Percentiles rank a stretch among this genome's conserved stretches.
Conservation (phyloP, 2,329 filamentous ascomycete genomes). For the Neonectria magnoliae region DNA sequence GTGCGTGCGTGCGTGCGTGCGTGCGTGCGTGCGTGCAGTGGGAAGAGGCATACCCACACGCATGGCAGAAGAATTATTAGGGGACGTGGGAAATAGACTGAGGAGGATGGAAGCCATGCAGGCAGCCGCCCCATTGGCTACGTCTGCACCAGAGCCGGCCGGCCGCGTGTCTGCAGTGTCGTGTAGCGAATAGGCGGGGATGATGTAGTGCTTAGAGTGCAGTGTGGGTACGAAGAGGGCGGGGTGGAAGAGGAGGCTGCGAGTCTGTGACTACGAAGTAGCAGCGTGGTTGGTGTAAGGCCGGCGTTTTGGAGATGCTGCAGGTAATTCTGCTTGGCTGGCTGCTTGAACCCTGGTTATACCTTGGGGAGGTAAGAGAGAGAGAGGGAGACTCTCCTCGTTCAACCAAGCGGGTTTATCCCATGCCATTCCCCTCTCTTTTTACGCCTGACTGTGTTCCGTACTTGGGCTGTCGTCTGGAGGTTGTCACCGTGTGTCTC, state of each 20-base stretch:
- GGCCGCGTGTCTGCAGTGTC: conserved; percentile 24
- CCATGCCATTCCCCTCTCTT: conserved; percentile 14
- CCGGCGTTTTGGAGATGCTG: conserved; percentile 15
- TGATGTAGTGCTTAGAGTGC: conserved; percentile 4
- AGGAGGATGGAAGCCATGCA: conserved; percentile 8
- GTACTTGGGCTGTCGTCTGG: conserved; percentile 1
- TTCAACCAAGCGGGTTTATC: conserved; percentile 7
- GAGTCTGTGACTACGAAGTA: background rate
- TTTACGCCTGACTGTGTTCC: background rate
- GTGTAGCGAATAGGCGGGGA: conserved; percentile 14
- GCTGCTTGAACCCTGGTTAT: conserved; percentile 2
- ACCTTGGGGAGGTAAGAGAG: background rate
- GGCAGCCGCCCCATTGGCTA: conserved; percentile 10
- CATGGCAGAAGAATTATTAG: conserved; percentile 12
- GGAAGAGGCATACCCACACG: background rate
- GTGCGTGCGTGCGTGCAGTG: background rate
- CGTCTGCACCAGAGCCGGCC: conserved; percentile 13
- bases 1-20: background rate
- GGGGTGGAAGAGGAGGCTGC: conserved; percentile 13
- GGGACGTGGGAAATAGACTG: conserved; percentile 13
- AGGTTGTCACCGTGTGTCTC: conserved; percentile 3
- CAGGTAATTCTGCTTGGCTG: conserved; percentile 24
- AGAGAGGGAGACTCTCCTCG: conserved; percentile 1
- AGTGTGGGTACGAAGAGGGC: background rate
- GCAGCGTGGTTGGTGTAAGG: background rate